A percentile compares a stretch with the other conserved stretches of the same genome.
Conservation (phyloP, 1,284 basidiomycete species). For the Melampsora abietis-canadensis region DNA sequence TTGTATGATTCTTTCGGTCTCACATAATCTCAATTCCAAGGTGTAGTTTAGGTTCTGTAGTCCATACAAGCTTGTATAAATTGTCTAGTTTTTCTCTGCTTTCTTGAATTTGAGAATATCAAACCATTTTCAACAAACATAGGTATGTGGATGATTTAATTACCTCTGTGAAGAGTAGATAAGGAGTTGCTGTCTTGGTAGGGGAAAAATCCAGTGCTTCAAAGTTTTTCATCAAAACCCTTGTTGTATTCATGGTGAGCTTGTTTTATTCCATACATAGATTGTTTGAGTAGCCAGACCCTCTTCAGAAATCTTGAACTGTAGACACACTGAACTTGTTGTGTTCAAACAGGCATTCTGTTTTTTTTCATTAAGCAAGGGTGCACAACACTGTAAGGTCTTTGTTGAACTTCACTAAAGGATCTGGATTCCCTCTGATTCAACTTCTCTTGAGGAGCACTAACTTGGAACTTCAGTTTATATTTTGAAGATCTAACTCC, state of each 20-base stretch:
- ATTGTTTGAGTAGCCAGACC: constrained; percentile 4
- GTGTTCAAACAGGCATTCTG: no score
- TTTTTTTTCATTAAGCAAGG: no score
- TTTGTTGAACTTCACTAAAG: no score
- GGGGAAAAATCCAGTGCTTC: neutral
- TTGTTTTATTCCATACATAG: constrained; percentile 6
- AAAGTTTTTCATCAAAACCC: constrained; percentile 1
- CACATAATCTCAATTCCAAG: no score
- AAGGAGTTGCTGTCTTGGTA: neutral
- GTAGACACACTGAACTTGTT: no score
- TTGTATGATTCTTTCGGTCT: neutral
- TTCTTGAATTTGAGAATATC: constrained; percentile 4
- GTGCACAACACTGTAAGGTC: no score
- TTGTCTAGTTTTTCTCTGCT: neutral
- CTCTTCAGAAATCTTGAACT: neutral
- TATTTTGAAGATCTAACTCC: no score
- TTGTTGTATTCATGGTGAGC: constrained; percentile 9
- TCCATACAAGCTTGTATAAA: neutral
- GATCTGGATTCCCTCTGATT: no score
- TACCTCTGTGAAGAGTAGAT: neutral
- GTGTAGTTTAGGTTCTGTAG: neutral
- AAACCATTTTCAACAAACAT: constrained; percentile 6
- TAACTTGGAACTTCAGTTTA: no score
- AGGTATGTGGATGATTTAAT: neutral
- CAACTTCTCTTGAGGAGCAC: no score